Base-by-base conservation (phyloP, 2,329 filamentous ascomycete species). In the Coccinonectria pachysandricola region DNA sequence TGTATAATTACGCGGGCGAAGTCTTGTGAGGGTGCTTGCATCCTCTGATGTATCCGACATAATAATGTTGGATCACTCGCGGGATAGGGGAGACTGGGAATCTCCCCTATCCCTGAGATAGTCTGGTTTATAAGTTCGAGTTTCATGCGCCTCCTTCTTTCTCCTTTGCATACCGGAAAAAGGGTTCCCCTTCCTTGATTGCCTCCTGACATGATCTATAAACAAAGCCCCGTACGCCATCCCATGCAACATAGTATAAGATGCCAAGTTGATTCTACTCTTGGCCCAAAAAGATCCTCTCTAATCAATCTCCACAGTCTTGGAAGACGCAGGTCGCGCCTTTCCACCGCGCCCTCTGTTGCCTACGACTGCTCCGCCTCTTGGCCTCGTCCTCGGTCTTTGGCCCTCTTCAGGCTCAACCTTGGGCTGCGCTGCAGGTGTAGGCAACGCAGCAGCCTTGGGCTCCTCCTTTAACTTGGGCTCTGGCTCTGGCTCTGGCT, bases 281-380 rank as follows among this genome's bases (percentile, higher is more conserved):
- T n/a, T n/a, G n/a, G n/a, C n/a, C n/a, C n/a, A n/a, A n/a, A n/a
- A 16, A 16, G 8, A 12, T 14, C 9, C 11, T 9, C n/a, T 10
- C 26, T 26, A 33, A 23, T 35, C 29, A 11, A 35, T 30, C 12
- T 29, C 24, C 15, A 37, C 25, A 7, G 37, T 36, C 23, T 43
- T 35, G 15, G 44, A 39, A 10, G 45, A 29, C 17, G 42, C 28
- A 12, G 40, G 32, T 16, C 42, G 44, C 10, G 45, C 37, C 15
- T 45, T 43, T 1, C 45, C 48, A 16, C 50, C 50, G 21, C 50
- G 43, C 23, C 49, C 37, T 21, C 46, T 23, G 21, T 40, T 33
- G 7, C 37, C 34, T 7, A 40, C 39, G 8, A 37, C 35, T 1
- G 43, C 40, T 26, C 47, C 45, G 5, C 43, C 45, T 14, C 43